Base-by-base conservation (phyloP, 2,329 filamentous ascomycete genomes). In the Phaeosphaeriaceae sp. region DNA sequence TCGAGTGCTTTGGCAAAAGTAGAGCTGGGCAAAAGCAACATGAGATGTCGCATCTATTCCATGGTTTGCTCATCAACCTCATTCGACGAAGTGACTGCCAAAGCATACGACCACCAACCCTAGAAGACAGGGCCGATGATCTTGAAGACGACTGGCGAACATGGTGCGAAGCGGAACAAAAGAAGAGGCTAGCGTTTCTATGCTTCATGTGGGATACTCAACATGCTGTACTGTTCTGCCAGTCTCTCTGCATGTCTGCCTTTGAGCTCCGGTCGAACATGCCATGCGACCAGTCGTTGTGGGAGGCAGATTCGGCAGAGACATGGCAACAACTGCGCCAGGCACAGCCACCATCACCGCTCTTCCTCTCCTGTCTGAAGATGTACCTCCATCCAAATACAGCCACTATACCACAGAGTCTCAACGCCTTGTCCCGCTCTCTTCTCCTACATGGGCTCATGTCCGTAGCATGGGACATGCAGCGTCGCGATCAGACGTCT, bases 191-290 rank as follows among this genome's bases (percentile, higher is more conserved):
- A 0, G 85, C 86, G 0, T 80, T 88, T 42, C 77, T 88, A 5
- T 89, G 86, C 67, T 90, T 89, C 69, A 85, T 89, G 79, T 89
- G 87, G 87, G 87, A 89, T 63, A 88, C 86, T 0, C 86, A 89
- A 55, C 86, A 89, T 59, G 86, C 87, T 0, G 85, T 89, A 0
- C 78, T 89, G 0, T 89, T 89, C 70, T 88, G 85, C n/a, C 87
- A 89, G 67, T 88, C 85, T 4, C 80, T 89, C 0, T 89, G 87
- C 73, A 89, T 89, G 86, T 89, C 86, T 1, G 85, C 86, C 0
- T 89, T 89, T 51, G 87, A 89, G 65, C 79, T 90, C 0, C 82
- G 85, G 0, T 81, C 86, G 0, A 79, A 81, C 1, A 71, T 89
- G 2, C 87, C 87, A 0, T 88, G 85, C 65, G 79, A 82, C 43